A percentile compares a stretch with the other conserved stretches of the same genome.
Conservation (phyloP, 2,329 filamentous ascomycete genomes). For the Cladosporium sp. region DNA sequence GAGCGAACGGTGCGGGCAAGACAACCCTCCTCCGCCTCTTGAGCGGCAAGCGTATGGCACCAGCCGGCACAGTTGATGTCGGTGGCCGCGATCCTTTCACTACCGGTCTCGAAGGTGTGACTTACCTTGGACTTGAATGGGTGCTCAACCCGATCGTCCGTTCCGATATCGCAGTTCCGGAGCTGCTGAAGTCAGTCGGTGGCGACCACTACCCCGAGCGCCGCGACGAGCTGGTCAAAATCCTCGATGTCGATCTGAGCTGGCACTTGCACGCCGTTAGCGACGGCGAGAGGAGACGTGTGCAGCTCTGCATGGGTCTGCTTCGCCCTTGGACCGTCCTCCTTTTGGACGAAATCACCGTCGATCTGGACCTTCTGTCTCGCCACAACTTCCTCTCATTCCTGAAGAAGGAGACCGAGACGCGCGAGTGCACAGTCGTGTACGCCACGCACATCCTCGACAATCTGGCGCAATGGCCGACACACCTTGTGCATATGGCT, state of each 20-base stretch:
- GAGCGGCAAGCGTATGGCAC: conserved; percentile 90
- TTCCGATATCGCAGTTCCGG: conserved; percentile 87
- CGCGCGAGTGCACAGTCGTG: conserved; percentile 81
- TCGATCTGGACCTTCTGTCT: conserved; percentile 87
- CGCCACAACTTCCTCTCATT: conserved; percentile 83
- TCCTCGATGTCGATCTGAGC: conserved; percentile 85
- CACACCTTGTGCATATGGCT: conserved; percentile 94
- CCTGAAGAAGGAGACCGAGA: conserved; percentile 82
- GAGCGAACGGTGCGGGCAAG: conserved; percentile 93
- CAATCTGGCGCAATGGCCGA: conserved; percentile 92
- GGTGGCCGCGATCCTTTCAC: conserved; percentile 90
- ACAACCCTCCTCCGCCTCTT: conserved; percentile 93
- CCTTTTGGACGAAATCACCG: conserved; percentile 93
- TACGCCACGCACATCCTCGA: conserved; percentile 98
- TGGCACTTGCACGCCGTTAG: conserved; percentile 98
- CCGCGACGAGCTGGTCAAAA: conserved; percentile 79
- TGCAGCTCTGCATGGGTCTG: conserved; percentile 95
- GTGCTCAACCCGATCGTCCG: conserved; percentile 95
- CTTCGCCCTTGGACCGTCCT: conserved; percentile 88
- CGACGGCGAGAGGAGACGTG: conserved; percentile 85
- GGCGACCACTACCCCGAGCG: conserved; percentile 79
- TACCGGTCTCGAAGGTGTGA: conserved; percentile 85
- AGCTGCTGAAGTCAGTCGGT: conserved; percentile 81
- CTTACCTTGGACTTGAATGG: conserved; percentile 97
- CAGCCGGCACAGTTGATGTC: conserved; percentile 70